These are phyloP conservation scores for Cadophora sp. DNA, from an alignment of 2,329 filamentous ascomycete genomes.

Conservation along the genomic window DNA sequence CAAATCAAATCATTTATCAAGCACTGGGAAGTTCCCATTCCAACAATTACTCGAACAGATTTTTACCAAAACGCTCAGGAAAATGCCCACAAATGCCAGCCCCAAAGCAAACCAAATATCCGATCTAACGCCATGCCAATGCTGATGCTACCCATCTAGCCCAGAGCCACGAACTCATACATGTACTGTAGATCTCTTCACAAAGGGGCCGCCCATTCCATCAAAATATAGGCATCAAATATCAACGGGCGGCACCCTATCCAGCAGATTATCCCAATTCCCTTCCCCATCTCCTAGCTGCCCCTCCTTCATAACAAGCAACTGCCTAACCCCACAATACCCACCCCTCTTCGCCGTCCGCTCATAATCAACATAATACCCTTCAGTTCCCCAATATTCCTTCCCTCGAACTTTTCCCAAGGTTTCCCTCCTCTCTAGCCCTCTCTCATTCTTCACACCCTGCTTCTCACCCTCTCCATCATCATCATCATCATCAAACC, in stretches of 20 bases:
- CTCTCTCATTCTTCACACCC: conserved; percentile 13
- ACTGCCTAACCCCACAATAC: conserved; percentile 61
- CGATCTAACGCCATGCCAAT: neutral
- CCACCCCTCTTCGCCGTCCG: conserved; percentile 57
- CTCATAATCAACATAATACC: conserved; percentile 51
- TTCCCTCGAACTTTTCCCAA: conserved; percentile 33
- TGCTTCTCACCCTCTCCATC: conserved; percentile 15
- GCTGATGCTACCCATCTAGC: neutral
- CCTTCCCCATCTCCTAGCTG: conserved; percentile 38
- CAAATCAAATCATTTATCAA: too few species aligned
- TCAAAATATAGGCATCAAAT: too few species aligned
- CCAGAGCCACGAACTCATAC: too few species aligned
- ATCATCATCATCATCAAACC: conserved; percentile 32
- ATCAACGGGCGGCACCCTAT: conserved; percentile 40
- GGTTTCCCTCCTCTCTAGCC: conserved; percentile 31
- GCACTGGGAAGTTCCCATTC: too few species aligned
- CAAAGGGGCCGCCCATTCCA: too few species aligned
- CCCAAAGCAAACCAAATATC: neutral
- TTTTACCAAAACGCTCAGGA: neutral
- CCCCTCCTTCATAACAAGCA: conserved; percentile 52
- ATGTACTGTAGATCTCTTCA: too few species aligned
- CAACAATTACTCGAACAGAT: too few species aligned
- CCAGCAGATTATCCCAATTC: conserved; percentile 44
- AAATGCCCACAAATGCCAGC: neutral
- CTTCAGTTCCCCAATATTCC: conserved; percentile 39